Percentiles rank a stretch among this genome's conserved stretches.
Evolutionary conservation across 106 monocot species (phyloP).

Genomic region (Dendrobium huoshanense): DNA sequence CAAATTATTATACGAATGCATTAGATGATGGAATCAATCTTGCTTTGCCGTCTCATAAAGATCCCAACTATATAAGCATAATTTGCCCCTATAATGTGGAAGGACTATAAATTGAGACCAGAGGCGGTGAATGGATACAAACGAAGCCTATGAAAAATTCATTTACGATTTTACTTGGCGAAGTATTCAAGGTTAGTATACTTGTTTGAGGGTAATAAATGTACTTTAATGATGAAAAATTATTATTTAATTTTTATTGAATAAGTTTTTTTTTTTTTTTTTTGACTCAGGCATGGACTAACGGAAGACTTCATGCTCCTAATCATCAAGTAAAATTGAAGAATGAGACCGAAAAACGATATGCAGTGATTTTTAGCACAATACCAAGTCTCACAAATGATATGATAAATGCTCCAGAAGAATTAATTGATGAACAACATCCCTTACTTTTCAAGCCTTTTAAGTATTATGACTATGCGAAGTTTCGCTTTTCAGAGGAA

Average conservation of each 20-base stretch:
- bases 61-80: not conserved
- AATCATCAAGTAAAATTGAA: constrained; percentile 6
- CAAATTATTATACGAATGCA: not conserved
- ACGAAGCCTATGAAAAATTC: not conserved
- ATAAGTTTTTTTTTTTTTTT: not conserved
- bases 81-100: not conserved
- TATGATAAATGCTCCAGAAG: constrained; percentile 10
- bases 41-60: not conserved
- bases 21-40: not conserved
- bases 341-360: not conserved
- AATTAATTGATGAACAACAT: constrained; percentile 20
- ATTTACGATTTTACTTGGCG: constrained; percentile 5
- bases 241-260: too few species aligned
- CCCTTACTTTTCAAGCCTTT: constrained; percentile 13
- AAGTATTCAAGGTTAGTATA: not conserved
- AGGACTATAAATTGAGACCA: not conserved
- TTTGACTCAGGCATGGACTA: constrained; percentile 28
- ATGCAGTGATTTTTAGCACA: not conserved
- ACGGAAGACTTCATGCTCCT: constrained; percentile 20
- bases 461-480: constrained; percentile 9
- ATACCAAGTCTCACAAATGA: not conserved
- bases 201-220: not conserved
- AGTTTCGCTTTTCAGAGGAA: not conserved
- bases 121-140: not conserved
- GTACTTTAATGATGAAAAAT: too few species aligned